These are phyloP conservation scores for Leccinum boreale DNA, from an alignment of 768 basidiomycete genomes.

Conservation along the genomic window DNA sequence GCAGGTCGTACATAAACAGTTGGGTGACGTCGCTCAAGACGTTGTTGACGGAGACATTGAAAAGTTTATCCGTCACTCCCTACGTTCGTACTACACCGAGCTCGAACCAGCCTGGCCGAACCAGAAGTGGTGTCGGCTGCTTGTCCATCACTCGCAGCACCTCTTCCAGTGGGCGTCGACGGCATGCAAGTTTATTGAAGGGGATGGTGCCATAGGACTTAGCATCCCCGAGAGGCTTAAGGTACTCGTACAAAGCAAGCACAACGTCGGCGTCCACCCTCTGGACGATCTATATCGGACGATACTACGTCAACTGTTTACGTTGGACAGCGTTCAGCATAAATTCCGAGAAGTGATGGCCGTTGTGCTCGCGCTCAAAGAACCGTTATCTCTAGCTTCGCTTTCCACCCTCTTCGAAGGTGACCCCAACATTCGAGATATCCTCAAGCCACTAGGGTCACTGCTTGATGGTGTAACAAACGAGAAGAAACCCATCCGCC, in stretches of 20 bases:
- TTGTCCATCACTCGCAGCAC: slow-evolving; percentile 25
- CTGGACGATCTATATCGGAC: slow-evolving; percentile 21
- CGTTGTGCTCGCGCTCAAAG: slow-evolving; percentile 15
- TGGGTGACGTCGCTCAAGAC: slow-evolving; percentile 9
- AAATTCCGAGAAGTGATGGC: slow-evolving; percentile 23
- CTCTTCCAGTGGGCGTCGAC: slow-evolving; percentile 35
- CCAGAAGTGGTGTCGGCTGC: slow-evolving; percentile 17
- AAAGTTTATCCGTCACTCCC: slow-evolving; percentile 16
- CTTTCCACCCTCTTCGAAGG: slow-evolving; percentile 12
- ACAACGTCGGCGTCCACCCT: slow-evolving; percentile 2
- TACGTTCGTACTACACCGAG: slow-evolving; percentile 1
- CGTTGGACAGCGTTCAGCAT: not conserved
- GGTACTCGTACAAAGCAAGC: slow-evolving; percentile 5
- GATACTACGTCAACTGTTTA: slow-evolving; percentile 16
- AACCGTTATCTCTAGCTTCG: slow-evolving; percentile 16
- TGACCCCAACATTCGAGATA: slow-evolving; percentile 7
- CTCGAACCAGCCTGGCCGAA: slow-evolving; percentile 19
- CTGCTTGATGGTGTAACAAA: slow-evolving; percentile 20
- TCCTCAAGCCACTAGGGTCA: slow-evolving; percentile 20
- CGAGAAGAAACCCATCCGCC: slow-evolving; percentile 20
- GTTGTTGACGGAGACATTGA: slow-evolving; percentile 16
- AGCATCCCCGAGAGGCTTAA: slow-evolving; percentile 10
- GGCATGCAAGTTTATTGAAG: slow-evolving; percentile 26
- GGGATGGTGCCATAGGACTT: slow-evolving; percentile 15
- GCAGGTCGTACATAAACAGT: slow-evolving; percentile 10